Evolutionary conservation across 2,329 filamentous ascomycete species (phyloP).

Genomic region (Pseudodiploospora longispora): DNA sequence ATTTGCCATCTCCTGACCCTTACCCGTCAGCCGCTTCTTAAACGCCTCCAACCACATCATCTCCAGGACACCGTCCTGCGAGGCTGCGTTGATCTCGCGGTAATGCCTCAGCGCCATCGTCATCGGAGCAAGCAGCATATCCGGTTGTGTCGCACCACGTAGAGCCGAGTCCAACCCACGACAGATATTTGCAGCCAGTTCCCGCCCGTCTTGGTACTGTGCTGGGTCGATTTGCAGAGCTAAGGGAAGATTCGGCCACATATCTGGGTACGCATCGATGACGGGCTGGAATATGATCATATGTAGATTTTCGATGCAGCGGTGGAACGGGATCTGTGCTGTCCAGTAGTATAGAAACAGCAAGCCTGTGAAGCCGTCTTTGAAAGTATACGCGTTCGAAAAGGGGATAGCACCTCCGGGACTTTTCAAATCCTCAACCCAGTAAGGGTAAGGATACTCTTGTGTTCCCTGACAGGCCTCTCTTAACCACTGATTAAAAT

Average conservation of each 20-base stretch:
- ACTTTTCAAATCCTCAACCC: constrained; percentile 26
- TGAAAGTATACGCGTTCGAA: constrained; percentile 36
- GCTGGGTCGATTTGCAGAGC: constrained; percentile 32
- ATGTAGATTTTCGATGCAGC: constrained; percentile 38
- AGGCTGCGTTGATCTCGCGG: constrained; percentile 26
- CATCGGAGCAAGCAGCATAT: constrained; percentile 36
- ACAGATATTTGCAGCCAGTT: constrained; percentile 42
- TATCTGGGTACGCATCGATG: constrained; percentile 29
- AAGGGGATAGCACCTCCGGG: constrained; percentile 33
- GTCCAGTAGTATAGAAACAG: constrained; percentile 48
- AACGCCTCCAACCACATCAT: constrained; percentile 41
- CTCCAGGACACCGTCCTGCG: constrained; percentile 36
- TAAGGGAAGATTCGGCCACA: constrained; percentile 30
- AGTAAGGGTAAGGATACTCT: constrained; percentile 28
- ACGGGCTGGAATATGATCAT: constrained; percentile 35
- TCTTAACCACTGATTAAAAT: constrained; percentile 40
- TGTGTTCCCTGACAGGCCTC: constrained; percentile 19
- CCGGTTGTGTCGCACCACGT: constrained; percentile 35
- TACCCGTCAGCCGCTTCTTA: constrained; percentile 27
- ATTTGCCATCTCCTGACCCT: constrained; percentile 33
- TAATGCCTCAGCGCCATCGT: constrained; percentile 35
- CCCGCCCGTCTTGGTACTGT: constrained; percentile 35
- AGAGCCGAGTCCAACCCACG: constrained; percentile 42
- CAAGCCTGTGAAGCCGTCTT: constrained; percentile 34
- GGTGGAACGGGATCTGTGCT: constrained; percentile 39